Base-by-base conservation (phyloP, 345 rosid species). In the Hevea brasiliensis region DNA sequence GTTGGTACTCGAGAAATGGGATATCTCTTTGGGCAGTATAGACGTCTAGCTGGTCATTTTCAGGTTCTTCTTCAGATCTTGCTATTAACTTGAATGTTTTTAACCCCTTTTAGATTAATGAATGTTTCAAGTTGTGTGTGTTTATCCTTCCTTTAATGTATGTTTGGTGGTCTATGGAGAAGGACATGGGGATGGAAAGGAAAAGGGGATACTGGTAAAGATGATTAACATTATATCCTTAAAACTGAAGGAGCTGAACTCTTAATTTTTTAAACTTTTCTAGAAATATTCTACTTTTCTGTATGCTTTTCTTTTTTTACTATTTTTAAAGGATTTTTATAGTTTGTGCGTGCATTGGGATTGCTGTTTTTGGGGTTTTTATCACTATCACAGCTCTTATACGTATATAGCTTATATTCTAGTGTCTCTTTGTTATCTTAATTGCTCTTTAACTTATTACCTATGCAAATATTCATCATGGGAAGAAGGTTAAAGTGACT, bases 1-100 rank as follows among this genome's bases (percentile, higher is more conserved):
- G 97, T 95, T 65, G 97, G 99, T 68, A 91, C 95, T 40, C 88
- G 99, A 35, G 98, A 95, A 86, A 95, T 95, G 99, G 99, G 99
- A 57, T 92, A 85, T 84, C 96, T 95, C 62, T 92, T 88, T 75
- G 98, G 99, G 80, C 99, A 95, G 73, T 95, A 95, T 76, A 87
- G 98, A 84, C 90, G 96, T 65, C 85, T 91, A 67, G 96, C 96
- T 79, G 94, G 99, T 69, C 91, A 91, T 84, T 95, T 89, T 87
- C 99, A 95, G 99, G 97, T 92, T 89, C 76, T 69, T 61, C 23
- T 42, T 67, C 40, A 6, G 57, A 70, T 66, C 71, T 61, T 67
- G 42, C n/a, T 44, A 20, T 64, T 60, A 70, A 27, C 37, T 21
- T 35, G 32, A 51, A 20, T 48, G 42, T 54, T 40, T 11, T 47